A percentile compares a stretch with the other conserved stretches of the same genome.
These are phyloP conservation scores for Colletotrichum abscissum DNA, from an alignment of 2,329 filamentous ascomycete genomes.

Conservation along the genomic window DNA sequence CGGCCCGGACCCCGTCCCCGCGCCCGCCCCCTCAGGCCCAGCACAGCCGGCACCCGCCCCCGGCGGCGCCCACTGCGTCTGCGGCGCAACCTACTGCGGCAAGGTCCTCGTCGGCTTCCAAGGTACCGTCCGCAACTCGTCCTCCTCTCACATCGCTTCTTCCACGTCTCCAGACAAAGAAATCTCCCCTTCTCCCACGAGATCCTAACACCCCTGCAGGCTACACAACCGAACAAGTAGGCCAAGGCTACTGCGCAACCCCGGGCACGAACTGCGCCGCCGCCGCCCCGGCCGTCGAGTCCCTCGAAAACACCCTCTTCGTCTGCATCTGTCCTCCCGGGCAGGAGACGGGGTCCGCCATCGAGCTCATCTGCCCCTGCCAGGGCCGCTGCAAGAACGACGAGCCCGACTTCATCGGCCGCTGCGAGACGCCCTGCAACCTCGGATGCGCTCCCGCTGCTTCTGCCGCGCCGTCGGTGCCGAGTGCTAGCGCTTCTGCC, in stretches of 20 bases:
- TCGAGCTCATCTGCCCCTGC: conserved; percentile 53
- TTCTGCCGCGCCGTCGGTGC: background rate
- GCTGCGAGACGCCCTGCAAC: conserved; percentile 51
- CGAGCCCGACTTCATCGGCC: conserved; percentile 51
- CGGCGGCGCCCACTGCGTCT: conserved; percentile 50
- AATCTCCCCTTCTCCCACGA: too few relatives aligned
- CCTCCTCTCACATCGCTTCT: background rate
- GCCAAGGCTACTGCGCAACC: conserved; percentile 50
- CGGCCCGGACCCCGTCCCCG: background rate
- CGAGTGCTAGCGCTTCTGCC: background rate
- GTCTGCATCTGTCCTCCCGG: conserved; percentile 51
- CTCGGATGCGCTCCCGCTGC: conserved; percentile 43
- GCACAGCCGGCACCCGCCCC: conserved; percentile 28
- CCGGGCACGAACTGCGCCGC: conserved; percentile 47
- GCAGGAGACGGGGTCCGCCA: conserved; percentile 45
- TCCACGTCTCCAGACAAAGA: too few relatives aligned
- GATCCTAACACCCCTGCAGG: background rate
- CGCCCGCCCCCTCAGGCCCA: background rate
- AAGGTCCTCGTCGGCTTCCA: conserved; percentile 46
- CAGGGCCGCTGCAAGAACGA: conserved; percentile 51
- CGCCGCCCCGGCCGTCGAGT: conserved; percentile 43
- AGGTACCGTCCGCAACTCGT: background rate
- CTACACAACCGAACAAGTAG: conserved; percentile 42
- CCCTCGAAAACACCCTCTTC: conserved; percentile 45
- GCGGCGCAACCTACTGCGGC: conserved; percentile 55